Base-by-base conservation (phyloP, 192 early-diverging fungal genomes). In the Podila epigama region DNA sequence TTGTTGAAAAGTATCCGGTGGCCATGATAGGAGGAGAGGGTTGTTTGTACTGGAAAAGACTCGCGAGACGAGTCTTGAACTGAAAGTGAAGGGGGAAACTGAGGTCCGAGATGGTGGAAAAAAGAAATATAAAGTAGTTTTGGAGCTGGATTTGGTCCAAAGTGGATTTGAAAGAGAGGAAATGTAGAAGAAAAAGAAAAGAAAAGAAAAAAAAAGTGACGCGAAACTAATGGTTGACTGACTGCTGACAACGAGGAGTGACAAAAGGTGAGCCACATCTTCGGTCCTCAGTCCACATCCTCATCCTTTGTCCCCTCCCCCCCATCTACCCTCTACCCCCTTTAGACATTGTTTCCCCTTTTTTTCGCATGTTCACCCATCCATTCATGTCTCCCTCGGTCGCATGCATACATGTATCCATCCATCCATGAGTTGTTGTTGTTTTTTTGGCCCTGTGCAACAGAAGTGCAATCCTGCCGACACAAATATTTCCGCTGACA, bases 61-160 rank as follows among this genome's bases (percentile, higher is more conserved):
- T 55, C 48, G 68, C 73, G 51, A 77, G 65, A n/a, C 73, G 73
- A 48, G 73, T 54, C 60, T 68, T 77, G 73, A 75, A 66, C 35
- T 75, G 64, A 35, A 58, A 68, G 29, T 62, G 61, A 37, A 77
- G 66, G n/a, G 73, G 66, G 44, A 64, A 77, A 36, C 22, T 58
- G 15, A 68, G 40, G 73, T 77, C 66, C 59, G 60, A 75, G 73
- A 64, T 77, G 73, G 61, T 63, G 72, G 34, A 66, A 55, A 62
- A 16, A 41, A 5, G 29, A 27, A 13, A 28, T 54, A 56, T 1
- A 40, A 31, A 51, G 29, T n/a, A 35, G 31, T 13, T 11, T 18
- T 27, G 32, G 33, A 32, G 8, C 28, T 8, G 48, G 29, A 50
- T 33, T n/a, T n/a, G n/a, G n/a, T n/a, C n/a, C n/a, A n/a, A 25